phyloP scores from a whole-genome alignment of 345 rosid genomes.

The Arabidopsis arenosa region DNA sequence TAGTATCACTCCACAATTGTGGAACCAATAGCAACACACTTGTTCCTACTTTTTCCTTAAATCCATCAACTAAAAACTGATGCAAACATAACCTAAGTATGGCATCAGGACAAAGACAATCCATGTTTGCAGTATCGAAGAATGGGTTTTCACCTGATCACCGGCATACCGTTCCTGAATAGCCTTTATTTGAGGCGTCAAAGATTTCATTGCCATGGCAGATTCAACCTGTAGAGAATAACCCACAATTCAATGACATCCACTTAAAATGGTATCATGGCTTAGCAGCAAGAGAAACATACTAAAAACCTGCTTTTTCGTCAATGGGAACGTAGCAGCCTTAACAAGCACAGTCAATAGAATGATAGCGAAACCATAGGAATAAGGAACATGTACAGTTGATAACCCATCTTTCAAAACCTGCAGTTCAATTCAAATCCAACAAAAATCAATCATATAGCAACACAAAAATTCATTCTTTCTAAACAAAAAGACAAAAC shows the following conservation, averaged over 20 bases:
- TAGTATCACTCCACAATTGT: conserved; percentile 5
- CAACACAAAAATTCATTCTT: background rate
- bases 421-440: conserved; percentile 48
- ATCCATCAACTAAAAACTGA: background rate
- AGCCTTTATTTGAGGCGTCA: conserved; percentile 93
- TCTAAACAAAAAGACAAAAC: background rate
- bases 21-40: background rate
- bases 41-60: background rate
- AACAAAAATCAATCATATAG: conserved; percentile 15
- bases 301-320: conserved; percentile 77
- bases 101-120: background rate
- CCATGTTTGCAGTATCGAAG: background rate
- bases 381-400: conserved; percentile 73
- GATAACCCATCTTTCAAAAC: conserved; percentile 85
- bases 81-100: background rate
- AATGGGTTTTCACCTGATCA: conserved; percentile 64
- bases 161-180: conserved; percentile 85
- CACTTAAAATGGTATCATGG: background rate
- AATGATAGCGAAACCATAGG: conserved; percentile 94
- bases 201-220: conserved; percentile 88
- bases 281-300: conserved; percentile 8
- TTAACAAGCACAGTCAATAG: conserved; percentile 87
- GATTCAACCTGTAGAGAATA: conserved; percentile 77
- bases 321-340: conserved; percentile 93
- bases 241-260: background rate